Evolutionary conservation across 1,284 basidiomycete species (phyloP).

Genomic region (Ceratobasidium sp.): DNA sequence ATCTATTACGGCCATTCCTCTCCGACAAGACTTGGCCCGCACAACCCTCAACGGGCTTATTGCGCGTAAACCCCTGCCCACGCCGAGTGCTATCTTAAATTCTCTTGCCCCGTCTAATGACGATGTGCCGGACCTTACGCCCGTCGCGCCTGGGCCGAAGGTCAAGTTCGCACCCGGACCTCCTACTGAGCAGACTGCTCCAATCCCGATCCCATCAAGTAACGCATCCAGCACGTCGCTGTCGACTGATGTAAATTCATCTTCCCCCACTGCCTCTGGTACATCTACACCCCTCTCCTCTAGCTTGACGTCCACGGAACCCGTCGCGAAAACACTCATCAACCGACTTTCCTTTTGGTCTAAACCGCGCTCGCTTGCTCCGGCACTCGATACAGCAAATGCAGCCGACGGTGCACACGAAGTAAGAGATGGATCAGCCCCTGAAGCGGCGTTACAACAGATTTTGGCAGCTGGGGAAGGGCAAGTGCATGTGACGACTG

Average conservation of each 20-base stretch:
- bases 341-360: conserved; percentile 76
- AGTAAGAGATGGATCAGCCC: background rate
- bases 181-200: conserved; percentile 14
- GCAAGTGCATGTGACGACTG: conserved; percentile 62
- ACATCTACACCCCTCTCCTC: conserved; percentile 65
- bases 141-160: conserved; percentile 15
- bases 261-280: conserved; percentile 63
- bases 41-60: conserved; percentile 61
- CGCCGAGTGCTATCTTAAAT: conserved; percentile 57
- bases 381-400: conserved; percentile 31
- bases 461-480: conserved; percentile 34
- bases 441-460: conserved; percentile 32
- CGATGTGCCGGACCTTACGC: conserved; percentile 41
- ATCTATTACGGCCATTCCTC: conserved; percentile 71
- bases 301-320: conserved; percentile 54
- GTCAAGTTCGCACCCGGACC: conserved; percentile 43
- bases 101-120: conserved; percentile 48
- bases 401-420: conserved; percentile 5
- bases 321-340: conserved; percentile 69
- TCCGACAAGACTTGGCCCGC: conserved; percentile 68
- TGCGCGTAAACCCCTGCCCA: conserved; percentile 20
- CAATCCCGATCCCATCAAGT: conserved; percentile 3
- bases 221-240: conserved; percentile 43
- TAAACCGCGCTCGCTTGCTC: conserved; percentile 19
- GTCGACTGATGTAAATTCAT: conserved; percentile 55